Base-by-base conservation (phyloP, 139 green algal species). In the Ettlia oleoabundans region DNA sequence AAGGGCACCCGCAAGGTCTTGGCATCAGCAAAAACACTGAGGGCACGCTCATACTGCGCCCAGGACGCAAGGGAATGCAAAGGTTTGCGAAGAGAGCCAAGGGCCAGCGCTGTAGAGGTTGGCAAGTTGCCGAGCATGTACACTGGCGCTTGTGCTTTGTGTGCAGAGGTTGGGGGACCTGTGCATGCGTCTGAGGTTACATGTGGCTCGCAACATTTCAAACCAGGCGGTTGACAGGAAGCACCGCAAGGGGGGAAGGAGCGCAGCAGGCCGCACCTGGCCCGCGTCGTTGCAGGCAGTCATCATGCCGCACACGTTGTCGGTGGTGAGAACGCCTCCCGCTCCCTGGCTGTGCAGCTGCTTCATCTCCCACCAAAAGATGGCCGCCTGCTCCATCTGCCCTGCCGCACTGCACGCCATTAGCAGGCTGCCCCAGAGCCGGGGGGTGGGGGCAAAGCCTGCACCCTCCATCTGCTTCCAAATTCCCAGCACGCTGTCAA, bases 361-460 rank as follows among this genome's bases (percentile, higher is more conserved):
- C 58, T 42, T 41, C 75, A 81, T 81, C 38, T 81, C 75, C 75
- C 75, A 81, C 75, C 75, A 81, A 6, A 72, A 55, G 58, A 81
- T 81, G 55, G 10, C 65, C 4, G 85, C 84, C 33, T 72, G 84
- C 67, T 90, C 86, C 85, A 82, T 21, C 76, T 92, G 83, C 61
- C 81, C 78, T 58, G 91, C 90, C n/a, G 75, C 79, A 37, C 91
- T 87, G 52, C 89, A 93, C 4, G 90, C 89, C 32, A 88, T 40
- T 24, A 94, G 84, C n/a, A 94, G 81, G 26, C 64, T 87, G 47
- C 86, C 81, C 80, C 80, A 92, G 3, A 92, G 62, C 21, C 67
- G 55, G 30, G 77, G 63, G n/a, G 76, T 80, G 21, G 82, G 82
- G 2, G 30, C 47, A 63, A 89, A 88, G 30, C 81, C 74, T 18